These are phyloP conservation scores for Phytophthora rubi DNA, from an alignment of 352 stramenopile genomes.

Conservation along the genomic window DNA sequence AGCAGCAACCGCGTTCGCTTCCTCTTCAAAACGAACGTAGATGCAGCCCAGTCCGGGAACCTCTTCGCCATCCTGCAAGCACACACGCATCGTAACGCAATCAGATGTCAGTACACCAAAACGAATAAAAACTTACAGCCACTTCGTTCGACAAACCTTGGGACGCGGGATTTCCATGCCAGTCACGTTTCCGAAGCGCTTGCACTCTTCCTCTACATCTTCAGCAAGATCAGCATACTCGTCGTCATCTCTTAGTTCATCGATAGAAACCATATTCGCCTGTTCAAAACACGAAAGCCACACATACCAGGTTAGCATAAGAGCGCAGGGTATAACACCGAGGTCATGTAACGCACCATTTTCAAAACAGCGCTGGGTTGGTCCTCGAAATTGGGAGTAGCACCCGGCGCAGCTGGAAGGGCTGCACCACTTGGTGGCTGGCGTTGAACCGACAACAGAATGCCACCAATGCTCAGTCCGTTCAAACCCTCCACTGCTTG, in stretches of 20 bases:
- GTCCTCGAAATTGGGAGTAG: constrained; percentile 32
- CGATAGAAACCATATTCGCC: constrained; percentile 87
- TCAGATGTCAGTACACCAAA: background rate
- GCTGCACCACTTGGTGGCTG: constrained; percentile 38
- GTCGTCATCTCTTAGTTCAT: constrained; percentile 87
- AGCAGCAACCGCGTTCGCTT: constrained; percentile 61
- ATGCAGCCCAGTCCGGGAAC: constrained; percentile 78
- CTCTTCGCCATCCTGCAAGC: constrained; percentile 58
- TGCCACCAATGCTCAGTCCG: constrained; percentile 79
- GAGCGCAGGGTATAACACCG: background rate
- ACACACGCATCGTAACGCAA: constrained; percentile 6
- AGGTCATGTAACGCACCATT: constrained; percentile 54
- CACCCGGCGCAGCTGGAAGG: constrained; percentile 5
- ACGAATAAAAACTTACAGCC: background rate
- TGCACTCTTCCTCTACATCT: constrained; percentile 91
- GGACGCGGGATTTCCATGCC: constrained; percentile 81
- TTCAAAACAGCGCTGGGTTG: constrained; percentile 67
- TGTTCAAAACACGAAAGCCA: constrained; percentile 26
- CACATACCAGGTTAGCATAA: background rate
- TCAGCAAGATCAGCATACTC: constrained; percentile 89
- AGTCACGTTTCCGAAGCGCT: constrained; percentile 79
- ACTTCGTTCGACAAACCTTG: constrained; percentile 53
- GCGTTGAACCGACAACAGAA: constrained; percentile 66
- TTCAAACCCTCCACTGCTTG: constrained; percentile 77
- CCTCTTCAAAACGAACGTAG: constrained; percentile 78